Evolutionary conservation across 1,284 basidiomycete genomes (phyloP), one percentile per base, ranked within the genome.

Genomic region (Hymenochaete sp.): DNA sequence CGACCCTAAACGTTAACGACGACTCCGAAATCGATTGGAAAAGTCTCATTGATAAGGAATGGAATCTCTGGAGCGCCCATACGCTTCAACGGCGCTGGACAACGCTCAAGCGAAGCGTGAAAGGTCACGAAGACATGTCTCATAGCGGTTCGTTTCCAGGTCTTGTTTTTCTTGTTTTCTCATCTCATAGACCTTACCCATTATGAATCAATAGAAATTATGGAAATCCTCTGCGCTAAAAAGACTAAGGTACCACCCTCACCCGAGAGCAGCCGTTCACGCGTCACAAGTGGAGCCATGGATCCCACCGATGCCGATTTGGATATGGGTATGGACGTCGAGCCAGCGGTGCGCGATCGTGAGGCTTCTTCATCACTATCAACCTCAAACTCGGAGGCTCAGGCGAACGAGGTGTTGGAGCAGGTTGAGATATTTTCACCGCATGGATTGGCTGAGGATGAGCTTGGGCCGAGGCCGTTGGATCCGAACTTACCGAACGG

Each of bases 21-120:
- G 85, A 89, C 54, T 82, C 74, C n/a, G 85, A 88, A 56, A 82
- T 89, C 43, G 80, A 86, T 55, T 89, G 86, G 85, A 87, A 85
- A 59, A 70, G 69, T 13, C 66, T 88, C 18, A 64, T 72, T 2
- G 84, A 89, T 58, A 58, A 75, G 19, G 70, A 79, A 47, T 88
- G 85, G 85, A 85, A 88, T 55, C 57, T 82, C n/a, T 88, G 82
- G 82, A 87, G 83, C 59, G 73, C 82, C 0, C 83, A 87, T 55
- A 67, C 72, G 10, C 64, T 89, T 26, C 84, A 87, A 53, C 70
- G 82, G 31, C 77, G 84, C 39, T 89, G 84, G 84, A 58, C 77
- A 28, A 80, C 79, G 1, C 74, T 89, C 75, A 88, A 87, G 56
- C 68, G 72, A 44, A 66, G 80, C 45, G 71, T 88, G 48, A 82